Evolutionary conservation across 1,139 yeast species (phyloP).

Genomic region (Hanseniaspora gamundiae): DNA sequence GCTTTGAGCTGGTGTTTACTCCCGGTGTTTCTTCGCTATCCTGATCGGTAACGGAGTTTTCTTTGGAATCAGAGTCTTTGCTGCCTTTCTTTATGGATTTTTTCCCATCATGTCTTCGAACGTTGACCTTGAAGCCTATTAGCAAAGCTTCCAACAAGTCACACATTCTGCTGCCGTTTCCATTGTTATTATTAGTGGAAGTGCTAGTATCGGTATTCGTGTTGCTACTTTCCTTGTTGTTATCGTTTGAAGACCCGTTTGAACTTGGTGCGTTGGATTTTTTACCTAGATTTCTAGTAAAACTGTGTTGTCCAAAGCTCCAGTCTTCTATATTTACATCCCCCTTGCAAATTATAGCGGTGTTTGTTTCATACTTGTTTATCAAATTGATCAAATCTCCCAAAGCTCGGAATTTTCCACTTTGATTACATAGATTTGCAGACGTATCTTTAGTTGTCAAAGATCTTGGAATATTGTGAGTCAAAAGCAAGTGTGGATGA

Average conservation of each 20-base stretch:
- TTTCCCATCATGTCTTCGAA: constrained; percentile 56
- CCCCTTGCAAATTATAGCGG: constrained; percentile 42
- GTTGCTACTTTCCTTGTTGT: not conserved
- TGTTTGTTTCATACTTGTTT: constrained; percentile 30
- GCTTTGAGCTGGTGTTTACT: not conserved
- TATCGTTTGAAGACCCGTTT: too few relatives aligned
- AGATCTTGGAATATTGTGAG: constrained; percentile 78
- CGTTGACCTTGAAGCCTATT: constrained; percentile 49
- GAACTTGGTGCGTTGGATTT: too few relatives aligned
- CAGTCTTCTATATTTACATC: constrained; percentile 25
- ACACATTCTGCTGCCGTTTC: constrained; percentile 32
- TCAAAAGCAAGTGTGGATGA: constrained; percentile 79
- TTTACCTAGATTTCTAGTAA: too few relatives aligned
- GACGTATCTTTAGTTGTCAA: constrained; percentile 70
- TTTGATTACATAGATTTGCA: constrained; percentile 58
- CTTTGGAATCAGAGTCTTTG: constrained; percentile 9
- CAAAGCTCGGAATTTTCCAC: constrained; percentile 73
- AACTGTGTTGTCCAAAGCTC: not conserved
- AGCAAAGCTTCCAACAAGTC: constrained; percentile 72
- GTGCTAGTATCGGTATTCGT: not conserved
- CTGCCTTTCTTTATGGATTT: constrained; percentile 27
- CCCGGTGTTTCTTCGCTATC: not conserved
- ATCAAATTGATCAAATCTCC: constrained; percentile 39
- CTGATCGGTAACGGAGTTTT: not conserved
- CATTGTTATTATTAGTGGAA: not conserved